Evolutionary conservation across 2,329 filamentous ascomycete species (phyloP).

Genomic region (Cordyceps tenuipes): DNA sequence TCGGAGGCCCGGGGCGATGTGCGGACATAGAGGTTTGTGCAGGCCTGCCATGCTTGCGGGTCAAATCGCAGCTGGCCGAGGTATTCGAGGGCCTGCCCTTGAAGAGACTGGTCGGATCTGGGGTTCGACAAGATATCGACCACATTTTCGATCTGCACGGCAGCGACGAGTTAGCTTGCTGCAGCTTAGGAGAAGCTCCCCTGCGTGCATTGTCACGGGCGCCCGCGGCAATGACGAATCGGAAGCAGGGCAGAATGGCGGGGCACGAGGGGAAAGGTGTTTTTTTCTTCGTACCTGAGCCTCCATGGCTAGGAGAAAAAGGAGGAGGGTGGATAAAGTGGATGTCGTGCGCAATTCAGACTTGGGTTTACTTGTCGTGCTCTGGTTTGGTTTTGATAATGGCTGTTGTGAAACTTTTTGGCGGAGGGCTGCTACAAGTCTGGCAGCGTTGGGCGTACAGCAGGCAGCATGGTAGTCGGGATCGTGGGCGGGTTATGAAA

Average conservation of each 20-base stretch:
- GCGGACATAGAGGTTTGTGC: slow-evolving; percentile 76
- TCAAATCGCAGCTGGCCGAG: slow-evolving; percentile 71
- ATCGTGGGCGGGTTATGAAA: slow-evolving; percentile 1
- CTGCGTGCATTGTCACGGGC: slow-evolving; percentile 13
- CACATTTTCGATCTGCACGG: slow-evolving; percentile 76
- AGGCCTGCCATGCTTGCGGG: slow-evolving; percentile 82
- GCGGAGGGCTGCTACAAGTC: slow-evolving; percentile 33
- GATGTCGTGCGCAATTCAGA: slow-evolving; percentile 14
- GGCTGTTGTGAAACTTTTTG: background rate
- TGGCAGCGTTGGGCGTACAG: slow-evolving; percentile 32
- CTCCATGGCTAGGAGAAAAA: slow-evolving; percentile 33
- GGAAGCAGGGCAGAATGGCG: background rate
- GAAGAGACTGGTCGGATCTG: slow-evolving; percentile 63
- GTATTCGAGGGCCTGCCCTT: slow-evolving; percentile 76
- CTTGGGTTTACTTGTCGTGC: background rate
- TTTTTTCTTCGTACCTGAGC: slow-evolving; percentile 32
- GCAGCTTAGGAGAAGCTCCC: background rate
- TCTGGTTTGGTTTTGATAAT: slow-evolving; percentile 4
- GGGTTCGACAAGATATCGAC: slow-evolving; percentile 91
- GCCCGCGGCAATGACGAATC: slow-evolving; percentile 14
- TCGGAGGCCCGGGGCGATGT: slow-evolving; percentile 62
- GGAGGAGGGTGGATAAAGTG: slow-evolving; percentile 8
- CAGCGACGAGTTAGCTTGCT: slow-evolving; percentile 14
- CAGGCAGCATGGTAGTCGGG: slow-evolving; percentile 33
- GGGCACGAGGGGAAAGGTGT: slow-evolving; percentile 8